These are phyloP conservation scores for Cotoneaster glaucophyllus DNA, from an alignment of 306 rosid species.

Conservation along the genomic window DNA sequence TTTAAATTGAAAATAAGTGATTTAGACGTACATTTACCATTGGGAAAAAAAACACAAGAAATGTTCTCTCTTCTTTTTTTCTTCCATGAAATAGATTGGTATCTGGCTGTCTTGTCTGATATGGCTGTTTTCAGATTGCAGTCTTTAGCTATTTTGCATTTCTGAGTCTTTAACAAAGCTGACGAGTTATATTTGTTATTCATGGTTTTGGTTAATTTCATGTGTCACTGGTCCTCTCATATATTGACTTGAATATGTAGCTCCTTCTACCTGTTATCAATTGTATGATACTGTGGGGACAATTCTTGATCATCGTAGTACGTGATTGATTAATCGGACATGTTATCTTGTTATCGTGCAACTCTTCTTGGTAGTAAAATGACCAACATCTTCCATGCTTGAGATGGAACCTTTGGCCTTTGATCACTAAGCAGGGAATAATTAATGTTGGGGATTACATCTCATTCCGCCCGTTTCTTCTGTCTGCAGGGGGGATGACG, in stretches of 20 bases:
- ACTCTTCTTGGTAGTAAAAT: not conserved
- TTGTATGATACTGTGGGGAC: not conserved
- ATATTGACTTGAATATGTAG: not conserved
- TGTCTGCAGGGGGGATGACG: constrained; percentile 78
- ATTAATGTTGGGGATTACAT: not conserved
- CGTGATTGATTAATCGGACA: not conserved
- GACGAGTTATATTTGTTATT: not conserved
- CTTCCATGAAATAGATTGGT: not conserved
- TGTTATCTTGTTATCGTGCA: not conserved
- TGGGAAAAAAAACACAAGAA: too few relatives aligned
- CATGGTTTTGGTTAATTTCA: not conserved
- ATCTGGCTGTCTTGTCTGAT: too few relatives aligned
- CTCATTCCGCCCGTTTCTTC: constrained; percentile 1
- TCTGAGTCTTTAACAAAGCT: not conserved
- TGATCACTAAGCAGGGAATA: not conserved
- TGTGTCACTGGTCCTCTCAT: not conserved
- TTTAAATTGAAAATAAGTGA: too few relatives aligned
- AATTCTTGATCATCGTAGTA: not conserved
- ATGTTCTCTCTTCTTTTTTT: not conserved
- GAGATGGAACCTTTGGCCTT: not conserved
- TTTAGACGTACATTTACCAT: too few relatives aligned
- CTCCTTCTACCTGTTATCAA: not conserved
- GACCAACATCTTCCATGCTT: not conserved
- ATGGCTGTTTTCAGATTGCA: not conserved
- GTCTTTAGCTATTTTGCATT: not conserved